These are phyloP conservation scores for Linnemannia exigua DNA, from an alignment of 192 early-diverging fungal genomes.

Conservation along the genomic window DNA sequence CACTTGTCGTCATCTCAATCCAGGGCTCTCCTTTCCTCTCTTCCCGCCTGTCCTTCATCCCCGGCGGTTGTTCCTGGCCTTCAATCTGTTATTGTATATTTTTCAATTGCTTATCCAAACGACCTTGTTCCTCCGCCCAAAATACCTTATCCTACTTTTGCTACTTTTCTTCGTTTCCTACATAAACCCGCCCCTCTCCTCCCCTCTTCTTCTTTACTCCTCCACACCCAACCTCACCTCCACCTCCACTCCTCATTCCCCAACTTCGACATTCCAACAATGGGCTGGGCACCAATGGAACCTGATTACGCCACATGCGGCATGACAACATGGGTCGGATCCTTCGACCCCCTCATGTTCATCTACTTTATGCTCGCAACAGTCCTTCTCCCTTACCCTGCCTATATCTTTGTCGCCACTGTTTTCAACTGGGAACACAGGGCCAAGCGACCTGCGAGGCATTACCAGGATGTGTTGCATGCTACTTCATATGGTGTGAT, in stretches of 20 bases:
- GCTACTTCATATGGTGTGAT: conserved; percentile 73
- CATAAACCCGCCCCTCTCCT: not conserved
- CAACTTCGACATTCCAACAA: conserved; percentile 3
- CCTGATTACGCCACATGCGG: conserved; percentile 46
- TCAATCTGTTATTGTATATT: no score
- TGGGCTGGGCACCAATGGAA: conserved; percentile 56
- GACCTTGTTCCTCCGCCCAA: not conserved
- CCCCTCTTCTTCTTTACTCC: not conserved
- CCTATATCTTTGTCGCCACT: conserved; percentile 71
- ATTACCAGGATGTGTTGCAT: conserved; percentile 74
- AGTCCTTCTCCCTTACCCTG: conserved; percentile 65
- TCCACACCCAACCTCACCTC: not conserved
- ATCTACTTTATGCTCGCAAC: conserved; percentile 69
- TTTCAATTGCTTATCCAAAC: not conserved
- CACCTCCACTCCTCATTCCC: not conserved
- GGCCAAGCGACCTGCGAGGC: conserved; percentile 71
- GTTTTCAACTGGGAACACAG: conserved; percentile 77
- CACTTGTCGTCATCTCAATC: not conserved
- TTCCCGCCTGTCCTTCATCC: not conserved
- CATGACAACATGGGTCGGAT: conserved; percentile 59
- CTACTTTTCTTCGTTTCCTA: not conserved
- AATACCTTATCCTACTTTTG: not conserved
- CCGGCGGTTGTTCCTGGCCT: conserved; percentile 16
- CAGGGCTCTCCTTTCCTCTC: not conserved
- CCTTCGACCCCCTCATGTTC: conserved; percentile 64